A percentile compares a stretch with the other conserved stretches of the same genome.
These are phyloP conservation scores for Xylaria sp. DNA, from an alignment of 2,329 filamentous ascomycete genomes.

Conservation along the genomic window DNA sequence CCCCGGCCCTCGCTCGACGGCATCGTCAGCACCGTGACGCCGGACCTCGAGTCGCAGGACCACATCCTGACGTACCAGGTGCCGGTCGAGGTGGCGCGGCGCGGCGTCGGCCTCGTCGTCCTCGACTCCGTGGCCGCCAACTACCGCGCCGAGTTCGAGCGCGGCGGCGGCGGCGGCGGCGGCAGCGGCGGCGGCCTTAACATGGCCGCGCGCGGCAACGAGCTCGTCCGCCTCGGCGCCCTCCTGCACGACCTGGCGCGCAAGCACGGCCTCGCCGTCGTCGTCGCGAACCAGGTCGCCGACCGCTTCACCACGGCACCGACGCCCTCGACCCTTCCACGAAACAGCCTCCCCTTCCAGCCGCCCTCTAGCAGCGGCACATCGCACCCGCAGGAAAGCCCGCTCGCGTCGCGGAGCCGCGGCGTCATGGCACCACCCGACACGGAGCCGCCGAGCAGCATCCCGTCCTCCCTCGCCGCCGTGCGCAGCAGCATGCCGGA, in stretches of 20 bases:
- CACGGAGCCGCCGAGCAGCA: conserved; percentile 45
- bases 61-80: conserved; percentile 94
- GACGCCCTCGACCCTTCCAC: conserved; percentile 2
- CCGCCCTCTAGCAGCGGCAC: conserved; percentile 16
- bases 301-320: conserved; percentile 69
- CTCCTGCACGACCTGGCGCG: conserved; percentile 76
- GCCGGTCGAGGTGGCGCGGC: conserved; percentile 76
- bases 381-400: conserved; percentile 50
- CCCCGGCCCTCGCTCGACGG: conserved; percentile 68
- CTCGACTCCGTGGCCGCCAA: conserved; percentile 94
- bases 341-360: background rate
- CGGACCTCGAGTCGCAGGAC: conserved; percentile 91
- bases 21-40: conserved; percentile 79
- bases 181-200: conserved; percentile 50
- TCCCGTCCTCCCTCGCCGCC: conserved; percentile 31
- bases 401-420: conserved; percentile 52
- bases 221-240: conserved; percentile 76
- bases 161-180: conserved; percentile 46
- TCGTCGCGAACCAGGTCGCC: conserved; percentile 93
- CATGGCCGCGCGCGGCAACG: conserved; percentile 75
- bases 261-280: conserved; percentile 75
- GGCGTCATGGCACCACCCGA: conserved; percentile 33
- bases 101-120: conserved; percentile 79
- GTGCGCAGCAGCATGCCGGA: conserved; percentile 41
- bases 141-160: conserved; percentile 87